Evolutionary conservation across 108 stramenopile genomes (phyloP).

Genomic region (Pseudonitzschia multiseries): DNA sequence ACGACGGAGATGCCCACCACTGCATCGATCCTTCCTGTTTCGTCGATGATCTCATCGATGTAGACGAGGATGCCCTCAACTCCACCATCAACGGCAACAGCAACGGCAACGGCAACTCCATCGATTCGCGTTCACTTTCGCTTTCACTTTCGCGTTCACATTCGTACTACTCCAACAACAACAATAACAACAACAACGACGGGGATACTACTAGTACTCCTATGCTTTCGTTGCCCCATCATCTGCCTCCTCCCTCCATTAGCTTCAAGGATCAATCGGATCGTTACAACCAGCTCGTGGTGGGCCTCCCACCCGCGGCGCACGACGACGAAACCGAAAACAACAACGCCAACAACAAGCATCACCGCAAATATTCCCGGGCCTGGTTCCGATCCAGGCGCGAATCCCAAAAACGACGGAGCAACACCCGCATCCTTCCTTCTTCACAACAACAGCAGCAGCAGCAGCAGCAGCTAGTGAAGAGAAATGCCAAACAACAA

Average conservation of each 20-base stretch:
- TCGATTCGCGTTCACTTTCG: not conserved
- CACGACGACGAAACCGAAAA: not conserved
- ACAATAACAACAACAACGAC: too few species aligned
- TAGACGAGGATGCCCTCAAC: too few species aligned
- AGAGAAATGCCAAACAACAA: not conserved
- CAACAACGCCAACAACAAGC: not conserved
- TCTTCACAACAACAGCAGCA: not conserved
- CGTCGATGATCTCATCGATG: too few species aligned
- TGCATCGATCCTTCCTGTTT: too few species aligned
- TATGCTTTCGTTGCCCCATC: too few species aligned
- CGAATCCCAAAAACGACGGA: not conserved
- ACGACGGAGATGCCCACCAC: too few species aligned
- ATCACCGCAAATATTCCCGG: not conserved
- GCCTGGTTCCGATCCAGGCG: constrained; percentile 1
- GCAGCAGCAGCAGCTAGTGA: not conserved
- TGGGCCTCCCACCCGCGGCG: not conserved
- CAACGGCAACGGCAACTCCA: not conserved
- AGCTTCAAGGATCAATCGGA: not conserved
- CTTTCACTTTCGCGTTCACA: too few species aligned
- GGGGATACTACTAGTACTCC: too few species aligned
- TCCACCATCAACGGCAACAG: not conserved
- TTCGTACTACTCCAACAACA: too few species aligned
- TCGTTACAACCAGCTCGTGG: constrained; percentile 9
- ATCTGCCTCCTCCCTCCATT: too few species aligned
- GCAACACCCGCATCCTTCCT: not conserved